Base-by-base conservation (phyloP, 2,329 filamentous ascomycete species). In the Botrytis byssoidea region DNA sequence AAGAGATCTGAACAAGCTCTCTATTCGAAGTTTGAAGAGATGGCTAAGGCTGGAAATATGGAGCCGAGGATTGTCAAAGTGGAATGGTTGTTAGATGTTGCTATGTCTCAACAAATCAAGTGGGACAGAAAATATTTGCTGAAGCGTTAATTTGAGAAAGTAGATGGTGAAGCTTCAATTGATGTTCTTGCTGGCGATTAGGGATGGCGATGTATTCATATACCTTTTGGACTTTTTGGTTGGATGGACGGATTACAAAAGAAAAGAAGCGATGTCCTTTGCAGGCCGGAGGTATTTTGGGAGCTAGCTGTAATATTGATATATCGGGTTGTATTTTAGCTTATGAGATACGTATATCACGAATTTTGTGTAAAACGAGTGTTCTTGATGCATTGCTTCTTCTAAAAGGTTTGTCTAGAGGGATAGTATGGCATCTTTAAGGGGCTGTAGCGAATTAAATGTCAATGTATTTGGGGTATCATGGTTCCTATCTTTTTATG, bases 21-120 rank as follows among this genome's bases (percentile, higher is more conserved):
- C 73, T 98, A 95, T 93, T 85, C 87, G 22, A 90, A 90, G 74
- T 99, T 99, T 82, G 86, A 89, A 73, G 89, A 92, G 70, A 91
- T 97, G 88, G 95, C 93, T 3, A 84, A 87, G 75, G 91, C 91
- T 77, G 91, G 93, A 63, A 91, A 93, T 80, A 94, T 95, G 88
- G 88, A 91, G 77, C 91, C 95, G 4, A 87, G 92, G 71, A 90
- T 99, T 59, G 94, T 98, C 37, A 88, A 88, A 65, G 89, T 92
- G 4, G 95, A 99, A 81, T 99, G 96, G 96, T 82, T 99, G 78
- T 84, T 99, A 73, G 92, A 95, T 79, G 91, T 94, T 74, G 93
- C 94, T 7, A 95, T 99, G 93, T 90, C 89, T 79, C 96, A 99
- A 83, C 87, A 94, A 82, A 85, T 96, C 76, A 85, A 86, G n/a